Evolutionary conservation across 2,329 filamentous ascomycete genomes (phyloP), one percentile per base, ranked within the genome.

Genomic region (Cladosporium sp.): DNA sequence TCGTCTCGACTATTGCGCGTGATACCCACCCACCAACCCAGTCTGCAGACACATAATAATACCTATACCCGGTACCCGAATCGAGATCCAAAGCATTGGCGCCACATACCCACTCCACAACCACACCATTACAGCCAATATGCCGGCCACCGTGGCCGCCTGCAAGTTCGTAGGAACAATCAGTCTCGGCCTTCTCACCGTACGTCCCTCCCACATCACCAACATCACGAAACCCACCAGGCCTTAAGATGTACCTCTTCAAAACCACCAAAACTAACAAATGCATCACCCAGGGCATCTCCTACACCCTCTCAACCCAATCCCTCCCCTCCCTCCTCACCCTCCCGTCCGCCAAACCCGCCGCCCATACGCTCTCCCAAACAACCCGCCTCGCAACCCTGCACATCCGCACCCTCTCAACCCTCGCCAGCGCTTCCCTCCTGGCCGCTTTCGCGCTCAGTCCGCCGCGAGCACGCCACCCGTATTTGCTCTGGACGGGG

Each of bases 121-220:
- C 46, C 47, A 30, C 45, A 15, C 35, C 35, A 20, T 13, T 8
- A 13, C 38, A 12, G 3, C 16, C 55, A 64, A 15, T 7, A 69
- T 69, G 65, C 59, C 64, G 12, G 52, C 59, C 62, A 82, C 83
- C 64, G 77, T 95, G 64, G 84, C 88, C 50, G 73, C 86, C 68
- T 82, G 87, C 73, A 96, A 97, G 74, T 95, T 96, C 68, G 86
- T 96, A 59, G 92, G 92, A 64, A 94, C 89, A 45, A 81, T 95
- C 58, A 92, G 86, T 61, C 78, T 96, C 51, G 92, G 92, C 56
- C 78, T 96, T 51, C 73, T 95, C 68, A 95, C 90, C 53, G 90
- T 95, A 80, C 27, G 36, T 63, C 85, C 45, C n/a, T n/a, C n/a
- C n/a, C n/a, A n/a, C 38, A 15, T 36, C 20, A n/a, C 15, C 38